Percentiles rank a stretch among this genome's conserved stretches.
Evolutionary conservation across 2,329 filamentous ascomycete species (phyloP).

Genomic region (Sclerotinia borealis): DNA sequence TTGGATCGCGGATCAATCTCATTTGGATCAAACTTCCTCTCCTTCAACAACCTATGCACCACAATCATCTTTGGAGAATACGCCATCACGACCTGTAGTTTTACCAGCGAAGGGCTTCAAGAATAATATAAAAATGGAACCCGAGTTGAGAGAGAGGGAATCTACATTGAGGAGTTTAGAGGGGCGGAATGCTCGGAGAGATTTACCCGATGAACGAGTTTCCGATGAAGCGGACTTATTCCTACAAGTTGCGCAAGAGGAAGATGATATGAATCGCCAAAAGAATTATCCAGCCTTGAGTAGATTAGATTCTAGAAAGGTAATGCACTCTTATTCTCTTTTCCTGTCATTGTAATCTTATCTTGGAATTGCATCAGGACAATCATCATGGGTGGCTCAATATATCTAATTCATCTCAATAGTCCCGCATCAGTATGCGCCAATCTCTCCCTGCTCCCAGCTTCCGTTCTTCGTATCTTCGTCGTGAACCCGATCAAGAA

Average conservation of each 20-base stretch:
- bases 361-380: background rate
- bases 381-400: background rate
- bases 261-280: constrained; percentile 21
- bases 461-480: constrained; percentile 21
- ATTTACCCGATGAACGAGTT: constrained; percentile 25
- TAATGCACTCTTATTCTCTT: constrained; percentile 16
- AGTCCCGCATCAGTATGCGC: constrained; percentile 28
- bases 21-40: constrained; percentile 3
- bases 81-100: constrained; percentile 21
- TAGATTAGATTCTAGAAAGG: constrained; percentile 23
- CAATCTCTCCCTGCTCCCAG: constrained; percentile 24
- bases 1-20: constrained; percentile 29
- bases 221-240: constrained; percentile 33
- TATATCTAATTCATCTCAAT: constrained; percentile 15
- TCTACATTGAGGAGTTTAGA: constrained; percentile 26
- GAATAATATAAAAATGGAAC: constrained; percentile 23
- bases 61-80: constrained; percentile 12
- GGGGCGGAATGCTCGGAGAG: constrained; percentile 17
- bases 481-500: constrained; percentile 29
- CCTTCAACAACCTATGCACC: constrained; percentile 5
- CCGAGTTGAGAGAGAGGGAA: constrained; percentile 16
- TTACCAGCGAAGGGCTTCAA: constrained; percentile 29
- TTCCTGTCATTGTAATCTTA: background rate
- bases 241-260: constrained; percentile 29
- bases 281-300: constrained; percentile 17